Evolutionary conservation across 1,284 basidiomycete genomes (phyloP).

Genomic region (Ustilago shanxiensis): DNA sequence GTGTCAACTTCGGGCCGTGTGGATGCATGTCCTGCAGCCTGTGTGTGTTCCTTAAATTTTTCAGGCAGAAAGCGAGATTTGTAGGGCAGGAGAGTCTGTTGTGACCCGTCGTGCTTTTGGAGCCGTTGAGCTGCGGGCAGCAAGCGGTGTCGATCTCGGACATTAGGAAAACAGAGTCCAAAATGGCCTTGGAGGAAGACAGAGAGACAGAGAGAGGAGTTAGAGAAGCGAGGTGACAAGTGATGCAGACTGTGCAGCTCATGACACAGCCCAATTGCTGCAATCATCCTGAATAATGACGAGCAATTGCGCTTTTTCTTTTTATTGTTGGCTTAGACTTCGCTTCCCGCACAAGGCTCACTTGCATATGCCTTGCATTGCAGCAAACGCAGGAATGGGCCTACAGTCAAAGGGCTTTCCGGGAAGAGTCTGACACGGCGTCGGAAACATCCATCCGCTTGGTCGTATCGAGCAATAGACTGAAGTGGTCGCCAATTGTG

Average conservation of each 20-base stretch:
- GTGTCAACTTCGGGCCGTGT: background rate
- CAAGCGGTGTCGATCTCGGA: slow-evolving; percentile 26
- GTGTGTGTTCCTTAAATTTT: background rate
- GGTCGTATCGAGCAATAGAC: background rate
- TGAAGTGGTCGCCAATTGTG: background rate
- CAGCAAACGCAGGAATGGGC: background rate
- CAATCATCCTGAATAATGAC: background rate
- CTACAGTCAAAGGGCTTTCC: too few relatives aligned
- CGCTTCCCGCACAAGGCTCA: slow-evolving; percentile 4
- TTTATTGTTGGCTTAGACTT: background rate
- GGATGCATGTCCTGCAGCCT: background rate
- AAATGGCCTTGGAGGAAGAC: too few relatives aligned
- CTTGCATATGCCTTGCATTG: background rate
- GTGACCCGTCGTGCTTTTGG: background rate
- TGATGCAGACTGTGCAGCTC: slow-evolving; percentile 1
- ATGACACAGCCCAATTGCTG: background rate
- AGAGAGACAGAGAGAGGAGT: background rate
- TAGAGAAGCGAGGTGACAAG: background rate
- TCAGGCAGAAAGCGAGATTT: background rate
- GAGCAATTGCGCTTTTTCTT: background rate
- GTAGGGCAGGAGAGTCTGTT: too few relatives aligned
- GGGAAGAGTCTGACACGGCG: too few relatives aligned
- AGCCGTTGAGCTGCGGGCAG: slow-evolving; percentile 4
- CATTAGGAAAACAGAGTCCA: slow-evolving; percentile 15
- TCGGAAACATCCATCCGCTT: too few relatives aligned